A percentile compares a stretch with the other conserved stretches of the same genome.
These are phyloP conservation scores for Trichoderma endophyticum DNA, from an alignment of 2,329 filamentous ascomycete genomes.

Conservation along the genomic window DNA sequence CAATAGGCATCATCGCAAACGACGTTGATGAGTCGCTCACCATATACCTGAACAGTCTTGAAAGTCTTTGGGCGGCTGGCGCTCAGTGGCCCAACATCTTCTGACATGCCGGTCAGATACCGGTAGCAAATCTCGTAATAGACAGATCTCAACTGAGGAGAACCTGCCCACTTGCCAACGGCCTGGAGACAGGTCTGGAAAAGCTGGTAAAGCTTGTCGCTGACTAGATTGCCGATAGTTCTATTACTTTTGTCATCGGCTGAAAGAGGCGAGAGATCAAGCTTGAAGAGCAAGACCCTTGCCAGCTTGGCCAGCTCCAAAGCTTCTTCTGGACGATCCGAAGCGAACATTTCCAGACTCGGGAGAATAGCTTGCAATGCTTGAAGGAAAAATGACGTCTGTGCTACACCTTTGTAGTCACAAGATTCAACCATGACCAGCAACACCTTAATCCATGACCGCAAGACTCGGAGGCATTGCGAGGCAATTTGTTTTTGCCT, in stretches of 20 bases:
- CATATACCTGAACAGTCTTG: conserved; percentile 65
- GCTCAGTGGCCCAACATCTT: conserved; percentile 45
- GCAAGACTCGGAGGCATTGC: conserved; percentile 65
- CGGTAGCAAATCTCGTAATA: conserved; percentile 92
- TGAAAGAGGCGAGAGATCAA: conserved; percentile 54
- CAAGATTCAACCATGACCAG: conserved; percentile 80
- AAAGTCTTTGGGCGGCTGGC: conserved; percentile 60
- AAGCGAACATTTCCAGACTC: conserved; percentile 75
- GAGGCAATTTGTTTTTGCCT: conserved; percentile 55
- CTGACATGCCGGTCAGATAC: conserved; percentile 70
- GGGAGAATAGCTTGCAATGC: conserved; percentile 84
- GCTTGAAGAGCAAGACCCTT: conserved; percentile 66
- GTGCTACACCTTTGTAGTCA: conserved; percentile 69
- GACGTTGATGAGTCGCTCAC: conserved; percentile 77
- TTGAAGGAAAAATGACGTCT: conserved; percentile 78
- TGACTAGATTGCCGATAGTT: conserved; percentile 66
- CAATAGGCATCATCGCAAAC: conserved; percentile 92
- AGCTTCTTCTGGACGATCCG: conserved; percentile 66
- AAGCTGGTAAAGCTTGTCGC: conserved; percentile 85
- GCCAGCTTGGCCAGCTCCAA: conserved; percentile 75
- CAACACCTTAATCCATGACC: conserved; percentile 80
- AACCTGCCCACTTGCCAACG: conserved; percentile 69
- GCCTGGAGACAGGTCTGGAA: conserved; percentile 84
- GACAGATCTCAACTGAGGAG: conserved; percentile 69
- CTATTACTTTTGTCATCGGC: conserved; percentile 42